These are phyloP conservation scores for Hypomontagnella submonticulosa DNA, from an alignment of 495 filamentous ascomycete genomes.

Conservation along the genomic window DNA sequence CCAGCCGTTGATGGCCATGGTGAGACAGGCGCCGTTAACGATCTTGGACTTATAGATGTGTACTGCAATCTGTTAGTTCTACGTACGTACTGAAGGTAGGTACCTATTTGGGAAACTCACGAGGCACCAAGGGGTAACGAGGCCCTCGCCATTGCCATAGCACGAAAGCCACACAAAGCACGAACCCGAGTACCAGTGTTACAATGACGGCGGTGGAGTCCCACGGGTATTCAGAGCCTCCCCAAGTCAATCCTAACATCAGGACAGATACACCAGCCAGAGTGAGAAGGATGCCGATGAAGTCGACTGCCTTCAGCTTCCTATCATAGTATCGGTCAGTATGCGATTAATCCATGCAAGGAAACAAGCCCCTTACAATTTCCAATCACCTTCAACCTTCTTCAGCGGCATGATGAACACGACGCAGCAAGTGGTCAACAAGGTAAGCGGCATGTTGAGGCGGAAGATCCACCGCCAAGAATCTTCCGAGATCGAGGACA, in stretches of 20 bases:
- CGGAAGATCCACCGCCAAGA: conserved; percentile 70
- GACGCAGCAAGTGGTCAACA: conserved; percentile 55
- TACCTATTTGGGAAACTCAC: conserved; percentile 33
- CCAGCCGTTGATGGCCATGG: conserved; percentile 67
- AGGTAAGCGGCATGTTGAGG: conserved; percentile 61
- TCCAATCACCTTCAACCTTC: conserved; percentile 63
- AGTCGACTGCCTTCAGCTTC: conserved; percentile 63
- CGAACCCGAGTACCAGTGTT: conserved; percentile 59
- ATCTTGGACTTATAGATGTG: conserved; percentile 63
- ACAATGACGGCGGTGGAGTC: conserved; percentile 59
- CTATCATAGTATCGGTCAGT: conserved; percentile 25
- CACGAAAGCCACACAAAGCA: conserved; percentile 57
- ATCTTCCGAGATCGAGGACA: conserved; percentile 52
- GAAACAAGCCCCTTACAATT: conserved; percentile 39
- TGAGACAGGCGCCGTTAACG: conserved; percentile 63
- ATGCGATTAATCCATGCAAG: neutral
- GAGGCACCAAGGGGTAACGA: conserved; percentile 48
- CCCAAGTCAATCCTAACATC: conserved; percentile 60
- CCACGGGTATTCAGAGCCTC: conserved; percentile 64
- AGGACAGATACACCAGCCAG: conserved; percentile 38
- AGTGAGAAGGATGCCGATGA: conserved; percentile 46
- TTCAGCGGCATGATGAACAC: conserved; percentile 65
- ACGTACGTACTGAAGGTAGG: neutral
- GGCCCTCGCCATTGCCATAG: conserved; percentile 61
- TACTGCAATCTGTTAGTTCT: conserved; percentile 49